These are phyloP conservation scores for Nasturtium officinale DNA, from an alignment of 345 rosid genomes.

Conservation along the genomic window DNA sequence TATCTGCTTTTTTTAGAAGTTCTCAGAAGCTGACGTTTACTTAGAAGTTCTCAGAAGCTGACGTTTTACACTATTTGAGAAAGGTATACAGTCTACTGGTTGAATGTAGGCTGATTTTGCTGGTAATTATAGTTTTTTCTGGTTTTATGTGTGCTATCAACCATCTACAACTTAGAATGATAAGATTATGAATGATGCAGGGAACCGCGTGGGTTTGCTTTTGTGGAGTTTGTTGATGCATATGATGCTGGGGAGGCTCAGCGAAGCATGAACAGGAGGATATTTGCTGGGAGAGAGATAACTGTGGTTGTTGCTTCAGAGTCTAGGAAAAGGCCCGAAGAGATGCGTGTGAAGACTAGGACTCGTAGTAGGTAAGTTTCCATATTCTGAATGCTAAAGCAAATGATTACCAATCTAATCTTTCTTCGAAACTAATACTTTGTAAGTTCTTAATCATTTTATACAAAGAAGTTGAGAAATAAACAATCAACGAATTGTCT, in stretches of 20 bases:
- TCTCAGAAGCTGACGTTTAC: slow-evolving; percentile 44
- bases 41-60: slow-evolving; percentile 51
- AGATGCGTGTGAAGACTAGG: slow-evolving; percentile 88
- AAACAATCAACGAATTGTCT: slow-evolving; percentile 5
- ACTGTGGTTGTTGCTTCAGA: slow-evolving; percentile 91
- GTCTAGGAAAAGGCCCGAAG: slow-evolving; percentile 95
- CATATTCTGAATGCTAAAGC: not conserved
- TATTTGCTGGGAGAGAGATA: slow-evolving; percentile 84
- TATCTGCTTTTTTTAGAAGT: slow-evolving; percentile 51
- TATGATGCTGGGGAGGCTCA: slow-evolving; percentile 90
- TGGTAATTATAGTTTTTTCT: slow-evolving; percentile 24
- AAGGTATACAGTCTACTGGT: slow-evolving; percentile 44
- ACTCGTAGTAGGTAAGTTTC: slow-evolving; percentile 48
- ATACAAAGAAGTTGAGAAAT: not conserved
- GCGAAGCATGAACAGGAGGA: slow-evolving; percentile 81
- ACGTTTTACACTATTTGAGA: slow-evolving; percentile 44
- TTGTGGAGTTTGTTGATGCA: slow-evolving; percentile 94
- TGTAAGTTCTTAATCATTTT: not conserved
- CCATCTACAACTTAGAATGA: slow-evolving; percentile 32
- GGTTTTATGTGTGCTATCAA: slow-evolving; percentile 19
- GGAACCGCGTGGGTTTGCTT: slow-evolving; percentile 96
- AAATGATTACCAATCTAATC: not conserved
- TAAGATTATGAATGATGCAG: slow-evolving; percentile 46
- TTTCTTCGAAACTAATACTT: not conserved
- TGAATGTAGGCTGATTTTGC: slow-evolving; percentile 38